phyloP scores from a whole-genome alignment of 2,329 filamentous ascomycete genomes.

The Aspergillus fumigatiaffinis region DNA sequence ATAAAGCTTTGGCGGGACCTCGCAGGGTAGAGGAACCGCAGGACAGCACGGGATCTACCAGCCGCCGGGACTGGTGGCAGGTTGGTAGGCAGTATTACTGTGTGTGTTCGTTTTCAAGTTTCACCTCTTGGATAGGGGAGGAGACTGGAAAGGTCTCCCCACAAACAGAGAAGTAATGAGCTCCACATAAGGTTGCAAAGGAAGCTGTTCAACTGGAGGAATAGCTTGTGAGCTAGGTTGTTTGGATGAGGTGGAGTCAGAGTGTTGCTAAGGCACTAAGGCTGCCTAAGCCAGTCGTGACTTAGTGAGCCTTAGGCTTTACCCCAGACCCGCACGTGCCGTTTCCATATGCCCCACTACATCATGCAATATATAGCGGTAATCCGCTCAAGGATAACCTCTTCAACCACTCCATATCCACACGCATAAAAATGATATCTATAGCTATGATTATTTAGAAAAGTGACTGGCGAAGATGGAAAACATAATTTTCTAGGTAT shows the following conservation, averaged over 20 bases:
- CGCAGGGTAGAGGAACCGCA: neutral
- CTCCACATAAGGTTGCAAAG: neutral
- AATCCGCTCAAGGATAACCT: too few species aligned
- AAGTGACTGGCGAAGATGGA: too few species aligned
- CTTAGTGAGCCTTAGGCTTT: neutral
- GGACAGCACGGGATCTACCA: neutral
- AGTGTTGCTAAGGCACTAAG: neutral
- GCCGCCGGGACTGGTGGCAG: neutral
- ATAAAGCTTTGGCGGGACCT: neutral
- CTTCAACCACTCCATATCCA: too few species aligned
- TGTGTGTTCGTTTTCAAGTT: slow-evolving; percentile 28
- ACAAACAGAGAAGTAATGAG: neutral
- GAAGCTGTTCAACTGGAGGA: neutral
- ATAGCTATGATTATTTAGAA: too few species aligned
- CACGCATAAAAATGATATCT: too few species aligned
- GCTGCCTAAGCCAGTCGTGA: neutral
- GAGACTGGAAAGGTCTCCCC: neutral
- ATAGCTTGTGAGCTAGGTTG: neutral
- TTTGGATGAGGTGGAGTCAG: neutral
- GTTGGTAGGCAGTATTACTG: neutral
- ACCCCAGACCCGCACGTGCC: too few species aligned
- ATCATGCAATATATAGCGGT: too few species aligned
- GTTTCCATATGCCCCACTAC: too few species aligned
- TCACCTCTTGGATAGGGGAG: neutral
- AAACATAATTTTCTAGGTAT: too few species aligned